These are phyloP conservation scores for Byssochlamys sp. DNA, from an alignment of 2,329 filamentous ascomycete genomes.

Conservation along the genomic window DNA sequence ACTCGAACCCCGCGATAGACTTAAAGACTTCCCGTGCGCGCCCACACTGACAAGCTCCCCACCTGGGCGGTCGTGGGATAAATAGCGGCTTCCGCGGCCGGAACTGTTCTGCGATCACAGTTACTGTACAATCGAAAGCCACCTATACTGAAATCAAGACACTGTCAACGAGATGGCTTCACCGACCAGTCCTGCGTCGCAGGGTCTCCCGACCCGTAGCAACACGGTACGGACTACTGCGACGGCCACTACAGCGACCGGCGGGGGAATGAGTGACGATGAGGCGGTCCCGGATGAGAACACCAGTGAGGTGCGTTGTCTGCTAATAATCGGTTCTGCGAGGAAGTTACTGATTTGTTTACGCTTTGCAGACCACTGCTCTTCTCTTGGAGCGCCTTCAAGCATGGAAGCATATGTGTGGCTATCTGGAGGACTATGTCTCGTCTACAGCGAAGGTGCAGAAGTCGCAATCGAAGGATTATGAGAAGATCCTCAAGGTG, in stretches of 20 bases:
- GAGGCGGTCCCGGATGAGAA: background rate
- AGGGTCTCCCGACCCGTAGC: background rate
- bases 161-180: background rate
- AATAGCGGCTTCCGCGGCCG: background rate
- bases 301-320: background rate
- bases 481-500: conserved; percentile 85
- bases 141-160: background rate
- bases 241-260: background rate
- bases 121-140: background rate
- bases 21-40: background rate
- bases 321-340: background rate
- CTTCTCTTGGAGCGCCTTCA: conserved; percentile 78
- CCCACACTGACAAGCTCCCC: background rate
- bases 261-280: background rate
- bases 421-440: conserved; percentile 84
- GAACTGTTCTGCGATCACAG: background rate
- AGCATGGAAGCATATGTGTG: conserved; percentile 92
- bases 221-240: background rate
- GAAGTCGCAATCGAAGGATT: conserved; percentile 78
- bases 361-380: conserved; percentile 53
- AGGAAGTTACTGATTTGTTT: background rate
- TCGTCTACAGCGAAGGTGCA: conserved; percentile 76
- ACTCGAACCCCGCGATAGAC: background rate
- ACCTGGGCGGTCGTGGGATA: background rate
- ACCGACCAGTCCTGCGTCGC: background rate